Base-by-base conservation (phyloP, 345 rosid genomes). In the Heritiera fomes region DNA sequence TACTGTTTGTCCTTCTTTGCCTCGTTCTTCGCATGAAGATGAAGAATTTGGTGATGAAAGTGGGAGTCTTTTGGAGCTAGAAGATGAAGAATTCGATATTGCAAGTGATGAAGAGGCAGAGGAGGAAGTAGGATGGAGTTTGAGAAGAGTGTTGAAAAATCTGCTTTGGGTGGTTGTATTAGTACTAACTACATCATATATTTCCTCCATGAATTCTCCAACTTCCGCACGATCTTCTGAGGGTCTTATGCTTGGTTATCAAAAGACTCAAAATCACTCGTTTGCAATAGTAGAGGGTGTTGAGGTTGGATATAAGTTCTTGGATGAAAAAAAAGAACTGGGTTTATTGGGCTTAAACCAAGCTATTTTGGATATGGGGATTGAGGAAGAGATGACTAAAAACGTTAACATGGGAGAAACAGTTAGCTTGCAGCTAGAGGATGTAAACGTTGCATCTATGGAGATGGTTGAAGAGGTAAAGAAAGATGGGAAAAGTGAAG, bases 181-280 rank as follows among this genome's bases (percentile, higher is more conserved):
- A 81, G 76, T 82, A 78, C 18, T 83, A 61, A 78, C 62, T 32
- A 80, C 83, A 38, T 41, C 73, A 11, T 84, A 83, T 59, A 84
- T 86, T 72, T 83, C 85, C 76, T 76, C 84, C 6, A 82, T 80
- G 85, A 83, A 80, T 30, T 80, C 87, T 45, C 81, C 84, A 1
- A 70, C 78, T 28, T 59, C 75, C 38, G 56, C 69, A 20, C 73
- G 58, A 40, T 73, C 76, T 50, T 56, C 75, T n/a, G 47, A 61
- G 75, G 60, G 68, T 64, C 23, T 79, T 38, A 80, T 52, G 67
- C 58, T 77, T 73, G 78, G 79, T 30, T 82, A 43, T 79, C 41
- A 65, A 14, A 71, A 67, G 74, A n/a, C 83, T 58, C 78, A 82
- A 18, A 77, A 82, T 77, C 46, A 45, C 55, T 66, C 73, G 1